phyloP scores from a whole-genome alignment of 1,284 basidiomycete species.

The Ganoderma boninense region DNA sequence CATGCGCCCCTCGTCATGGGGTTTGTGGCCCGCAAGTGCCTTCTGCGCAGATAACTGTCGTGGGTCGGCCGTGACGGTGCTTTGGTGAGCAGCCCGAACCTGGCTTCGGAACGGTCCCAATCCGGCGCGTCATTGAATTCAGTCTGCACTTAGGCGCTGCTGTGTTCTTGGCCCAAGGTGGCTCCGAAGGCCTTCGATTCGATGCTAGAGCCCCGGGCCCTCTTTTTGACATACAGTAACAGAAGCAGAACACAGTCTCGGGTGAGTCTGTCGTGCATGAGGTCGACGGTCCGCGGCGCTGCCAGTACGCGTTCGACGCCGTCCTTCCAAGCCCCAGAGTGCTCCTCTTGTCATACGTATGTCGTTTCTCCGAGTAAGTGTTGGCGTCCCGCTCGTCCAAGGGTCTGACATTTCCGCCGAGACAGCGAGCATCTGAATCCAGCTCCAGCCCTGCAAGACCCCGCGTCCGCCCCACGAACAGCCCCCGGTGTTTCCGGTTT shows the following conservation, averaged over 20 bases:
- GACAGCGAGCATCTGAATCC: background rate
- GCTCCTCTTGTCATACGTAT: background rate
- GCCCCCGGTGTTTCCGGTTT: background rate
- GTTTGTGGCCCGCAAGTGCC: background rate
- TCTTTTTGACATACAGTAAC: background rate
- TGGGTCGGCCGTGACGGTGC: background rate
- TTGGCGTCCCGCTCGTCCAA: background rate
- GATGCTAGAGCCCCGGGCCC: background rate
- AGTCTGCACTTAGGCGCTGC: background rate
- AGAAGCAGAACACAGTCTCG: background rate
- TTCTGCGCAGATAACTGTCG: conserved; percentile 1
- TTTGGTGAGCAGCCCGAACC: background rate
- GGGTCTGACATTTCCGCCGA: background rate
- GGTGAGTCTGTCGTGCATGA: background rate
- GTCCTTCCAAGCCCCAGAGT: no score
- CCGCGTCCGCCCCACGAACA: background rate
- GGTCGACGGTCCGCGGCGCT: background rate
- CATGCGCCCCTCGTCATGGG: background rate
- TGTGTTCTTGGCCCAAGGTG: background rate
- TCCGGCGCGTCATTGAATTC: background rate
- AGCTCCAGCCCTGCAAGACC: background rate
- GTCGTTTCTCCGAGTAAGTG: background rate
- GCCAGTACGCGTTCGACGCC: background rate
- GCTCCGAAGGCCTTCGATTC: background rate
- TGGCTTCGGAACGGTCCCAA: background rate